phyloP scores from a whole-genome alignment of 495 filamentous ascomycete genomes.

The Penicillium samsonianum region DNA sequence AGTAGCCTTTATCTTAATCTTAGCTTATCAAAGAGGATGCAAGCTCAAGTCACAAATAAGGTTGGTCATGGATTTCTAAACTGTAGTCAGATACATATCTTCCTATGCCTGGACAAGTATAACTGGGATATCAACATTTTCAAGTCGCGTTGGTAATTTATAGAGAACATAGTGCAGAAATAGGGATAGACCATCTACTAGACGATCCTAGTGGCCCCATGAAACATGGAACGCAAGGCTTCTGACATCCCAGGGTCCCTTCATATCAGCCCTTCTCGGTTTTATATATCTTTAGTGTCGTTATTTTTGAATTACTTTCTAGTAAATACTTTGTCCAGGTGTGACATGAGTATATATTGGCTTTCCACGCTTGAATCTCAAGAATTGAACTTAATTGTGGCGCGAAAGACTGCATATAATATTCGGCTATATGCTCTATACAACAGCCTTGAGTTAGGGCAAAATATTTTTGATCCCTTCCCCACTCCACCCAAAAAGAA shows the following conservation, averaged over 20 bases:
- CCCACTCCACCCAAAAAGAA: background rate
- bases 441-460: background rate
- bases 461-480: background rate
- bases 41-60: background rate
- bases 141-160: background rate
- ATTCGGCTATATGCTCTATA: background rate
- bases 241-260: background rate
- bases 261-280: background rate
- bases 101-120: background rate
- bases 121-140: background rate
- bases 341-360: background rate
- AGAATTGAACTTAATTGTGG: background rate
- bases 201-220: background rate
- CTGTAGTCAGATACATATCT: background rate
- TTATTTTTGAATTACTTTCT: background rate
- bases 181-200: background rate
- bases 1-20: constrained; percentile 5
- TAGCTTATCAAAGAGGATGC: background rate
- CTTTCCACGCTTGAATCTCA: background rate
- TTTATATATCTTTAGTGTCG: background rate
- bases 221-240: background rate
- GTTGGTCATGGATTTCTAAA: background rate
- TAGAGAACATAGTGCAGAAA: background rate
- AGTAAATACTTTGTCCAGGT: background rate
- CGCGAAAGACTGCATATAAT: background rate